Base-by-base conservation (phyloP, 805 yeast genomes). In the Yamadazyma takamatsuzukensis region DNA sequence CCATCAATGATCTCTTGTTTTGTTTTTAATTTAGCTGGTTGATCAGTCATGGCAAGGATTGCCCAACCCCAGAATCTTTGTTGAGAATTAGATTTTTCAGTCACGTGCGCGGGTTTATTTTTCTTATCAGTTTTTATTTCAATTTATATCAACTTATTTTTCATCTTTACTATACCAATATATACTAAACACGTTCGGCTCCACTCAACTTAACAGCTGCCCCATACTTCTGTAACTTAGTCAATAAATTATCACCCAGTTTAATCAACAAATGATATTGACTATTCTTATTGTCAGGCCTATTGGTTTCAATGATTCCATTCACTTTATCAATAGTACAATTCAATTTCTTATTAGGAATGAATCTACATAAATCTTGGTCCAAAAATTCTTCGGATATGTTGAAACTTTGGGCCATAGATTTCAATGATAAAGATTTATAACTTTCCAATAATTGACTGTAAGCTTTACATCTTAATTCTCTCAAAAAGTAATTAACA, bases 181-280 rank as follows among this genome's bases (percentile, higher is more conserved):
- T n/a, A n/a, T n/a, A n/a, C 26, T 24, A 24, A 37, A 74, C 78
- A 46, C 78, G 72, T 54, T 88, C 96, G 17, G 95, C 84, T 29
- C 97, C 97, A 53, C 94, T 83, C 49, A 93, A 73, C 58, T 94
- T 84, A 30, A 93, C 97, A 15, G 97, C 96, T 27, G 97, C 96
- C 29, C 96, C 95, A 49, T 90, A 93, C 59, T 89, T 93, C 59
- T 93, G 98, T 53, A 93, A 72, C 59, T 90, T 93, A 12, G 98
- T 90, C 56, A 93, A 76, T 49, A 93, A 70, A 2, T 80, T 78
- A 54, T 93, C 98, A 42, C 98, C 97, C 55, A 83, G 94, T 60
- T 86, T 88, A 50, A 93, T 80, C 51, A 93, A 72, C 42, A 70
- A 60, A 55, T 88, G 95, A 59, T 89, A 93, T 63, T 90, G 97